A percentile compares a stretch with the other conserved stretches of the same genome.
phyloP scores from a whole-genome alignment of 257 asterid genomes.

The Solanum pinnatisectum region DNA sequence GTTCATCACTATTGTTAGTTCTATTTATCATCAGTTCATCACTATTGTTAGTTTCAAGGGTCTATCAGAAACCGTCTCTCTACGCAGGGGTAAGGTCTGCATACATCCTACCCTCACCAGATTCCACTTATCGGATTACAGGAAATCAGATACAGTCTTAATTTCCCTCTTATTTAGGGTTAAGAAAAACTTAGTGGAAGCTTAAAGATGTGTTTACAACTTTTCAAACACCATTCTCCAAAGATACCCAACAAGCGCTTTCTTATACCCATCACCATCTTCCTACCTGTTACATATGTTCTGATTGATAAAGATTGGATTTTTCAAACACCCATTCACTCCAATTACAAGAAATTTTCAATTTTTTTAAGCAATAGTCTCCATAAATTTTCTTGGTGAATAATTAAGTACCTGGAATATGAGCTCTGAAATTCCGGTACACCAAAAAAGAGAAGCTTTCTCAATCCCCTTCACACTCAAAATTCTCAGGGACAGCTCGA shows the following conservation, averaged over 20 bases:
- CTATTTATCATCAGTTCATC: too few species aligned
- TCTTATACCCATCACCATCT: background rate
- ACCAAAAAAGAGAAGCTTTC: background rate
- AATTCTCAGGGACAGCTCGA: background rate
- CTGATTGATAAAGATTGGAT: background rate
- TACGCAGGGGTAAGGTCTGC: background rate
- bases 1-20: background rate
- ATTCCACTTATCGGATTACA: background rate
- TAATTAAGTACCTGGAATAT: background rate
- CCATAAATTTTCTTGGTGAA: background rate
- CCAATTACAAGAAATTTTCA: background rate
- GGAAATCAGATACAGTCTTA: background rate
- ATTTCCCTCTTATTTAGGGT: background rate
- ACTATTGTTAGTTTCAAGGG: background rate
- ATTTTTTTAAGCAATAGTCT: background rate
- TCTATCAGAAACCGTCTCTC: background rate
- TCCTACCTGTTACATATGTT: background rate
- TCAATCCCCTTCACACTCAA: background rate
- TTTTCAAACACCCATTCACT: background rate
- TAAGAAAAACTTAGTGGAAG: background rate
- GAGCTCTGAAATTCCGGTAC: background rate
- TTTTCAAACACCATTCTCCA: background rate
- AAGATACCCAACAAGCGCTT: background rate
- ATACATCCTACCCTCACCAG: background rate
- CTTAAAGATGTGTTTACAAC: background rate